Evolutionary conservation across 2,329 filamentous ascomycete species (phyloP).

Genomic region (Cytospora chrysosperma): DNA sequence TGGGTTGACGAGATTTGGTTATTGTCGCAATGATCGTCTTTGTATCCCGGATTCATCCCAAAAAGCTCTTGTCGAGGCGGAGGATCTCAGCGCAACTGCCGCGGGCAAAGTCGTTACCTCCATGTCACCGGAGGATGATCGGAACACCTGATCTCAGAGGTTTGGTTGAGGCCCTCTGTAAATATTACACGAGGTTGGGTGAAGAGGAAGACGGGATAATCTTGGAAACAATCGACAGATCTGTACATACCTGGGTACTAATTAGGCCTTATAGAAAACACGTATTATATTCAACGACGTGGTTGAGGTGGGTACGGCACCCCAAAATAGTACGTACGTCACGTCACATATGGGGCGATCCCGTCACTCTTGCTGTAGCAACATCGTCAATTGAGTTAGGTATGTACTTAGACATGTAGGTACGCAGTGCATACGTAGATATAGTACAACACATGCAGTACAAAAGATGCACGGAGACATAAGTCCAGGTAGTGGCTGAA

Average conservation of each 20-base stretch:
- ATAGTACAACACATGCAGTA: too few relatives aligned
- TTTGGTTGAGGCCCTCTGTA: background rate
- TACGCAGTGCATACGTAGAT: too few relatives aligned
- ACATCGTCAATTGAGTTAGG: too few relatives aligned
- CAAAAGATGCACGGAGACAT: too few relatives aligned
- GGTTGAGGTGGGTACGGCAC: background rate
- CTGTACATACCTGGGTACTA: too few relatives aligned
- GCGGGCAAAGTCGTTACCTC: background rate
- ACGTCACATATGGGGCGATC: background rate
- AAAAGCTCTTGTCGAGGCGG: background rate
- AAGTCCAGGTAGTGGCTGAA: background rate
- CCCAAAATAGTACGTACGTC: background rate
- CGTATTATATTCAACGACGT: background rate
- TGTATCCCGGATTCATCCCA: background rate
- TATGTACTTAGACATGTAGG: too few relatives aligned
- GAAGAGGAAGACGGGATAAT: background rate
- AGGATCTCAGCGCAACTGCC: background rate
- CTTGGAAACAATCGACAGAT: background rate
- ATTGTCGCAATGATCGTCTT: background rate
- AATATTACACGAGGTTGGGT: background rate
- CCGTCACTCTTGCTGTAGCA: background rate
- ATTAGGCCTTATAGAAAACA: background rate
- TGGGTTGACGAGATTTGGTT: background rate
- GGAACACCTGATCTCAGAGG: too few relatives aligned
- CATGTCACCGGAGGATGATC: too few relatives aligned